Percentiles rank a stretch among this genome's conserved stretches.
phyloP scores from a whole-genome alignment of 495 filamentous ascomycete genomes.

The Acidiella bohemica region DNA sequence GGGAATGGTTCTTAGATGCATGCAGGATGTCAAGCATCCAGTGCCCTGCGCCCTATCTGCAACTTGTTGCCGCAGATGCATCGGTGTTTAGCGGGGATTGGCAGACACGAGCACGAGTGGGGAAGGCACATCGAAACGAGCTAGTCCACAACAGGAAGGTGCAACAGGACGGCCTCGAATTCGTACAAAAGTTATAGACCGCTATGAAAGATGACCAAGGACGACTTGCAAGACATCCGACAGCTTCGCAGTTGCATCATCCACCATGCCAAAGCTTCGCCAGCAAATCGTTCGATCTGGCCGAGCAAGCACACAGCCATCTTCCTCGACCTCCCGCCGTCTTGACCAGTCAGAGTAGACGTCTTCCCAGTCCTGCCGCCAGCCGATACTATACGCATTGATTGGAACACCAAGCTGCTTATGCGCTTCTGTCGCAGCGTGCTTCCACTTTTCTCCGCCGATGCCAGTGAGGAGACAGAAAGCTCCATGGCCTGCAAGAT shows the following conservation, averaged over 20 bases:
- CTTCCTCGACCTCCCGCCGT: conserved; percentile 36
- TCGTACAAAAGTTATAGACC: neutral
- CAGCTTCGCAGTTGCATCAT: conserved; percentile 21
- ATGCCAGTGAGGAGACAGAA: conserved; percentile 39
- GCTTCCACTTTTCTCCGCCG: conserved; percentile 38
- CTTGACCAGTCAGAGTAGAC: conserved; percentile 40
- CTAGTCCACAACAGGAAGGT: conserved; percentile 2
- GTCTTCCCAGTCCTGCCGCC: conserved; percentile 38
- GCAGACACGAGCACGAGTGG: no score
- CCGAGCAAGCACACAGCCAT: conserved; percentile 37
- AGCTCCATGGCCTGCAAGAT: conserved; percentile 37
- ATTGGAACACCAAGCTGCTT: conserved; percentile 30
- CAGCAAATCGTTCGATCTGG: conserved; percentile 40
- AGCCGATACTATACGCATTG: conserved; percentile 35
- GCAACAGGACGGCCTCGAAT: neutral
- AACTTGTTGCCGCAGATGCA: no score
- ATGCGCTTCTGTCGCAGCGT: conserved; percentile 28
- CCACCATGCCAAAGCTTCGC: conserved; percentile 19
- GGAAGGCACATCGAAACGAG: no score
- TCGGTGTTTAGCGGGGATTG: no score
- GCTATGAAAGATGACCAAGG: conserved; percentile 5
- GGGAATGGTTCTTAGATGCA: neutral
- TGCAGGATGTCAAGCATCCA: neutral
- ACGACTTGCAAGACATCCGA: conserved; percentile 21
- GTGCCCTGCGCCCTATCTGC: no score